These are phyloP conservation scores for Beauveria caledonica DNA, from an alignment of 2,329 filamentous ascomycete genomes.

Conservation along the genomic window DNA sequence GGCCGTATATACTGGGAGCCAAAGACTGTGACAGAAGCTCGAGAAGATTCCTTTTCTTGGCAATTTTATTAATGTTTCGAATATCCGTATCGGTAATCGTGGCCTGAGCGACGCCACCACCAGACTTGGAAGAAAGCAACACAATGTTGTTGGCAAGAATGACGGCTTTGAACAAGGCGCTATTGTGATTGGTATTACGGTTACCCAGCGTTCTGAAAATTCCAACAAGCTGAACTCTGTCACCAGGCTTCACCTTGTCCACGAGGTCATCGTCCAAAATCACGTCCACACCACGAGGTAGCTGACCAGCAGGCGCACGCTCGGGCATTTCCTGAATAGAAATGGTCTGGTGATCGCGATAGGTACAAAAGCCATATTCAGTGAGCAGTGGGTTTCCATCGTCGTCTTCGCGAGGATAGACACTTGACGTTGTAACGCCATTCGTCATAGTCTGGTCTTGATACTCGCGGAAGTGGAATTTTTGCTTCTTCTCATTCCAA, in stretches of 20 bases:
- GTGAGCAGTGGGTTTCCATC: conserved; percentile 87
- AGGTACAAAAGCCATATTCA: conserved; percentile 93
- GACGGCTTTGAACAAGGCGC: conserved; percentile 88
- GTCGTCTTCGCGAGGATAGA: conserved; percentile 90
- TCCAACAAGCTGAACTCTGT: conserved; percentile 93
- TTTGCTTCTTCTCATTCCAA: conserved; percentile 79
- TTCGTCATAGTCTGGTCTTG: conserved; percentile 96
- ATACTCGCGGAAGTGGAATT: conserved; percentile 86
- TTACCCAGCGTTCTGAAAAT: conserved; percentile 93
- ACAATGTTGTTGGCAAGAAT: conserved; percentile 94
- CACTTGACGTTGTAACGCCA: conserved; percentile 78
- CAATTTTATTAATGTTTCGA: conserved; percentile 94
- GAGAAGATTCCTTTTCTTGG: conserved; percentile 91
- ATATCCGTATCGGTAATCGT: conserved; percentile 95
- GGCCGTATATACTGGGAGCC: conserved; percentile 92
- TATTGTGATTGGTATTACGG: conserved; percentile 81
- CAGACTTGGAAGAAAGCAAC: conserved; percentile 88
- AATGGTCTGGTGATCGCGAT: conserved; percentile 93
- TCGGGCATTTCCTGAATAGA: conserved; percentile 99
- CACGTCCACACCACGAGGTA: conserved; percentile 91
- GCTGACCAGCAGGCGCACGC: conserved; percentile 85
- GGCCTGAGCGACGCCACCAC: conserved; percentile 84
- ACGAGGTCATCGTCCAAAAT: conserved; percentile 96
- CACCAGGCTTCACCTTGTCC: conserved; percentile 88
- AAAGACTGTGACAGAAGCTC: conserved; percentile 89